Evolutionary conservation across 257 asterid species (phyloP), one percentile per base, ranked within the genome.

Genomic region (Capsicum baccatum): DNA sequence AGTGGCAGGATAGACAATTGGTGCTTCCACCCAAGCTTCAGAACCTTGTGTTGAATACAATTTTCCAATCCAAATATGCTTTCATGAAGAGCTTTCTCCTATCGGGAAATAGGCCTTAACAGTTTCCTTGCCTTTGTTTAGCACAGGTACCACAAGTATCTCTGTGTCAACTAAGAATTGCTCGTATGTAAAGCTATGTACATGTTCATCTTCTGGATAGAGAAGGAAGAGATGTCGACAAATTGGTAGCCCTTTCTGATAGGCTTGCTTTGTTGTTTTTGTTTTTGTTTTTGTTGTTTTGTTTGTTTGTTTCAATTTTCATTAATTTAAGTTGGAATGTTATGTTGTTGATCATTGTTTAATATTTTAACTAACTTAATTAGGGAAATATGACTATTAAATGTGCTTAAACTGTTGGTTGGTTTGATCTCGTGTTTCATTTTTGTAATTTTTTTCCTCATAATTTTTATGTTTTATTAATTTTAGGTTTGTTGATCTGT

Each of bases 191-290:
- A 94, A 90, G 44, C 80, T 85, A 3, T 92, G 96, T 44, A 92
- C 91, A n/a, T 86, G 79, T 50, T 93, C 93, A 57, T 96, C 99
- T 62, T 92, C 86, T 16, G 98, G 98, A 85, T 96, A 96, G 90
- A 94, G 99, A 66, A 96, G 89, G 92, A 96, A 96, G 57, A 92
- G 91, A 90, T 94, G 98, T 16, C 98, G 97, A 88, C 98, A 96
- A 79, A 96, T 89, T 4, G 99, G 99, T 17, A 94, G 89, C 62
- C 99, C 99, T 84, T 91, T 92, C 21, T 92, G 91, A 0, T 95
- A 93, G 47, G 96, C 99, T 91, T 96, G 98, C 99, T 96, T 26
- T 26, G 33, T 26, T 26, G 33, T 26, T 26, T 0, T 26, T 26
- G 33, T 26, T 26, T 0, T 26, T 26, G n/a, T n/a, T n/a, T n/a